Evolutionary conservation across 192 early-diverging fungal genomes (phyloP), one percentile per base, ranked within the genome.

Genomic region (Gryganskiella cystojenkinii): DNA sequence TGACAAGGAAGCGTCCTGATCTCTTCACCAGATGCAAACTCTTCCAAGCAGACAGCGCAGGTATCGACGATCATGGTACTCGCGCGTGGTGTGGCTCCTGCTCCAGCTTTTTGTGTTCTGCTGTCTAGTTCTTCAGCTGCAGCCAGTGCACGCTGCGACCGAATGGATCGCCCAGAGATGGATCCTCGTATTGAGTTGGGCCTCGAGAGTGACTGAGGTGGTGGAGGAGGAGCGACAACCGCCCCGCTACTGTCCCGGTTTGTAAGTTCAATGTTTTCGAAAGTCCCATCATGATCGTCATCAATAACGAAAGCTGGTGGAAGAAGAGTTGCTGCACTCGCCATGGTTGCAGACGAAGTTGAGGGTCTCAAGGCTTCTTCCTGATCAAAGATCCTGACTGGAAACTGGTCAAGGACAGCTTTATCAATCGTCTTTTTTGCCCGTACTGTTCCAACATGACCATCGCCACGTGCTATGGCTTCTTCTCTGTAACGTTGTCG

Each of bases 1-100:
- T 66, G 56, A 20, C 81, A 83, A 37, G 81, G 81, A 44, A 83
- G 52, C 0, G 44, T 47, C 7, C 81, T 69, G 17, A 83, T 50
- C 22, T 60, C 56, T 30, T 83, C 81, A 19, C 81, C 81, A 3
- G 70, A 55, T 34, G n/a, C 17, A 63, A 80, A 80, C 40, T 83
- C 76, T 17, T 83, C 81, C 25, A 83, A 37, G 54, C 81, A 83
- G 37, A 83, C 73, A n/a, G 81, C 71, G 45, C 81, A 83, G 2
- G 70, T 61, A 53, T 82, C 81, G 37, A 78, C 78, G 31, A 55
- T 37, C 20, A 64, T 7, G 19, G 43, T 61, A 20, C 63, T 22
- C 0, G 24, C 35, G 3, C 37, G 47, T 22, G 40, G 66, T 27
- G 56, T 3, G 6, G 51, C 27, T 0, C 14, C 11, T 31, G 31